Evolutionary conservation across 257 asterid species (phyloP).

Genomic region (Orobanche coerulescens): DNA sequence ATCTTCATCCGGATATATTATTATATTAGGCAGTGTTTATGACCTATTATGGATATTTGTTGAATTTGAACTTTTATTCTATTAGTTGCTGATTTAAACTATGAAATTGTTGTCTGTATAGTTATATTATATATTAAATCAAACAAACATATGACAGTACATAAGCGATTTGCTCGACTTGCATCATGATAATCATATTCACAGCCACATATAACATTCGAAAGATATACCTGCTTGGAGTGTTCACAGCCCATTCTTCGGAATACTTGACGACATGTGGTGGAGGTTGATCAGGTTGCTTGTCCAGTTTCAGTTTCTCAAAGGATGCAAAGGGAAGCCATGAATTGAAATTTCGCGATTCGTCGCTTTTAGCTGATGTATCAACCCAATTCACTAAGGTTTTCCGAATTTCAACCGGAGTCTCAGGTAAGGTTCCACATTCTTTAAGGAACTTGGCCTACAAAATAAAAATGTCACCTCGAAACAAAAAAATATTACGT

Average conservation of each 20-base stretch:
- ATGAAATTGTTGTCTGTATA: too few species aligned
- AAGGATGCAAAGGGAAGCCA: conserved; percentile 17
- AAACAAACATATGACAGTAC: too few species aligned
- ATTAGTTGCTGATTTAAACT: too few species aligned
- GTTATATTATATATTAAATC: too few species aligned
- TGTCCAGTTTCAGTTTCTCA: conserved; percentile 37
- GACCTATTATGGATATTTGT: too few species aligned
- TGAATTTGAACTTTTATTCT: too few species aligned
- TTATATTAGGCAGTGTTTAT: too few species aligned
- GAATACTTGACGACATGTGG: conserved; percentile 33
- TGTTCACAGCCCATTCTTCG: conserved; percentile 33
- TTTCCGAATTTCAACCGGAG: conserved; percentile 66
- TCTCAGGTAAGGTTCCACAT: conserved; percentile 75
- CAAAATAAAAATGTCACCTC: conserved; percentile 16
- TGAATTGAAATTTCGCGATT: conserved; percentile 27
- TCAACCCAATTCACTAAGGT: conserved; percentile 29
- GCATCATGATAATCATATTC: too few species aligned
- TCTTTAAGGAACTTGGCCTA: conserved; percentile 84
- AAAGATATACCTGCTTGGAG: conserved; percentile 59
- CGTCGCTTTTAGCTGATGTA: conserved; percentile 28
- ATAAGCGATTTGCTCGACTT: too few species aligned
- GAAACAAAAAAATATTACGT: too few species aligned
- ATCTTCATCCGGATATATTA: too few species aligned
- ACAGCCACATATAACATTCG: conserved; percentile 10
- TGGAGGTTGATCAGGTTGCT: conserved; percentile 36